Percentiles rank a stretch among this genome's conserved stretches.
phyloP scores from a whole-genome alignment of 257 asterid genomes.

The Salvia rosmarinus region DNA sequence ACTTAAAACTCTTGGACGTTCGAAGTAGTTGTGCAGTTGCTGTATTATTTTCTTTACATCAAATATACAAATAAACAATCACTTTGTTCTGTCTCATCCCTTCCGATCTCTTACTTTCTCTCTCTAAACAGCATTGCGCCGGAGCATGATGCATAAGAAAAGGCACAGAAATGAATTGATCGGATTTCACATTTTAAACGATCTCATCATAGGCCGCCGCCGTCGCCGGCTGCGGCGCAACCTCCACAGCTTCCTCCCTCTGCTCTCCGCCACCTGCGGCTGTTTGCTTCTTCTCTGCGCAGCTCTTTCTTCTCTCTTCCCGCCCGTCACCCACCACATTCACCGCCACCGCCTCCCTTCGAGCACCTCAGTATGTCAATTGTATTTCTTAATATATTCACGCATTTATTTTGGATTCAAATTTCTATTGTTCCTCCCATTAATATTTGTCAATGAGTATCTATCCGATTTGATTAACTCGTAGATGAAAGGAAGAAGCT shows the following conservation, averaged over 20 bases:
- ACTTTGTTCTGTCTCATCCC: background rate
- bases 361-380: conserved; percentile 31
- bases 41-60: conserved; percentile 6
- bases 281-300: conserved; percentile 48
- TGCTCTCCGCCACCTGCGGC: conserved; percentile 45
- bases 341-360: conserved; percentile 26
- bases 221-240: conserved; percentile 42
- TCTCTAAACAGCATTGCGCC: background rate
- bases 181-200: conserved; percentile 44
- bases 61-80: background rate
- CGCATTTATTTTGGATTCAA: too few relatives aligned
- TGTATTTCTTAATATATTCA: too few relatives aligned
- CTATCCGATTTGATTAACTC: background rate
- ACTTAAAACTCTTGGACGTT: conserved; percentile 23
- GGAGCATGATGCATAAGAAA: conserved; percentile 45
- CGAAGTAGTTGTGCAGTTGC: conserved; percentile 30
- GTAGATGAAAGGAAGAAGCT: conserved; percentile 51
- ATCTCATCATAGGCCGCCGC: conserved; percentile 42
- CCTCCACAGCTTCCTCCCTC: conserved; percentile 42
- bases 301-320: conserved; percentile 38
- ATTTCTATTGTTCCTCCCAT: too few relatives aligned
- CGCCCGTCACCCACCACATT: too few relatives aligned
- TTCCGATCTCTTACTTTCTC: background rate
- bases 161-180: conserved; percentile 34
- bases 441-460: too few relatives aligned